Evolutionary conservation across 2,329 filamentous ascomycete species (phyloP).

Genomic region (Pyrenophora teres): DNA sequence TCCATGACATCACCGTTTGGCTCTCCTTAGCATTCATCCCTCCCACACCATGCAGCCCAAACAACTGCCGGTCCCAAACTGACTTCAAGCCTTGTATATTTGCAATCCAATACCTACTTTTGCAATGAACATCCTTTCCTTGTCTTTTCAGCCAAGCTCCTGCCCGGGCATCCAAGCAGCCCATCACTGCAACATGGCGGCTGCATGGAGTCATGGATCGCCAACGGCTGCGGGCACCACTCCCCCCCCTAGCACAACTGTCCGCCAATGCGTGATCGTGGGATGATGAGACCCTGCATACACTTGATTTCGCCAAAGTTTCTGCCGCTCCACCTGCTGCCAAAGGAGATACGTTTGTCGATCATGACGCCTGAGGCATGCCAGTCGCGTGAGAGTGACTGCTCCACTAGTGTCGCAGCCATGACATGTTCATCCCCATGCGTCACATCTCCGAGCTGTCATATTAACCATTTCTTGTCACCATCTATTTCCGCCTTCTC

Average conservation of each 20-base stretch:
- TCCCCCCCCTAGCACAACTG: conserved; percentile 17
- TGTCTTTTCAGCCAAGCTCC: conserved; percentile 13
- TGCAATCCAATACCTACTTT: conserved; percentile 15
- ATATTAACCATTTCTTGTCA: neutral
- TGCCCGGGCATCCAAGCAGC: conserved; percentile 14
- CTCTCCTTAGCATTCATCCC: conserved; percentile 1
- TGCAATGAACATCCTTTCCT: conserved; percentile 19
- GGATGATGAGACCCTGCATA: conserved; percentile 34
- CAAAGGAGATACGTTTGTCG: conserved; percentile 20
- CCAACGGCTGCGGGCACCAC: conserved; percentile 25
- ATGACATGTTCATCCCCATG: conserved; percentile 3
- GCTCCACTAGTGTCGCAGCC: conserved; percentile 9
- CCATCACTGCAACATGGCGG: conserved; percentile 21
- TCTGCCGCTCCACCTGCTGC: conserved; percentile 26
- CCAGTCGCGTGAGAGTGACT: conserved; percentile 8
- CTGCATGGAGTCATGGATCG: conserved; percentile 28
- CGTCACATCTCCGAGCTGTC: conserved; percentile 5
- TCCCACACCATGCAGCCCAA: conserved; percentile 10
- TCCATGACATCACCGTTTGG: conserved; percentile 33
- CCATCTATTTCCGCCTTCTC: conserved; percentile 1
- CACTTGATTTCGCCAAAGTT: conserved; percentile 28
- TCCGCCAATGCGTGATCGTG: conserved; percentile 23
- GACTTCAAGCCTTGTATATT: conserved; percentile 32
- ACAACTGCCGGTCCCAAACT: conserved; percentile 13
- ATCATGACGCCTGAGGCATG: conserved; percentile 41